Evolutionary conservation across 768 basidiomycete species (phyloP), one percentile per base, ranked within the genome.

Genomic region (Pleurotus platypus): DNA sequence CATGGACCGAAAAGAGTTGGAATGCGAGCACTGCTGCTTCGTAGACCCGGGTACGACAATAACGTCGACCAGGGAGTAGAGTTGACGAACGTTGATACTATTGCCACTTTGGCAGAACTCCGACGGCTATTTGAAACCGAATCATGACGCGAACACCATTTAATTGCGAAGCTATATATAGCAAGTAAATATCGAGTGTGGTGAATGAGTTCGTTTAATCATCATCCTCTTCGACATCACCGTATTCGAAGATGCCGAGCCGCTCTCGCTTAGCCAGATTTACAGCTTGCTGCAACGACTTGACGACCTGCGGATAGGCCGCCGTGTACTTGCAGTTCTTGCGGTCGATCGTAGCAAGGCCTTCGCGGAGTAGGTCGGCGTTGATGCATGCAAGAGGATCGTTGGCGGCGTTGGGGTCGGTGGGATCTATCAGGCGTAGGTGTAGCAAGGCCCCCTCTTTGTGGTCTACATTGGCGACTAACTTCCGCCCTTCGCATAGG

Each of bases 401-500:
- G 18, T 82, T 73, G 4, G 83, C 78, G 4, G 84, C 79, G 6
- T 78, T 71, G 2, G 90, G 85, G 71, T 94, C 89, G 22, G 78
- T 69, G 1, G 96, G 91, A 67, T 98, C 95, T 60, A 97, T 96
- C 37, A 99, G 83, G 48, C 96, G 90, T 55, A 99, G 83, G 70
- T 97, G 94, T 26, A 95, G 76, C 1, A 87, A 65, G 18, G 79
- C 62, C 22, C 90, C 88, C 65, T 97, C 96, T 65, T 78, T 86
- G 65, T 88, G 82, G 70, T 99, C 97, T 57, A 94, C 77, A 72
- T 95, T 98, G n/a, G 94, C 97, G 49, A 98, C 77, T n/a, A 98
- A 80, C 66, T 94, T 94, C 54, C 94, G 88, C n/a, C 92, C 93
- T 72, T 94, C 94, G 62, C 89, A 91, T 16, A 94, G 76, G 13